phyloP scores from a whole-genome alignment of 352 stramenopile genomes.

The Lagenidium sp. region DNA sequence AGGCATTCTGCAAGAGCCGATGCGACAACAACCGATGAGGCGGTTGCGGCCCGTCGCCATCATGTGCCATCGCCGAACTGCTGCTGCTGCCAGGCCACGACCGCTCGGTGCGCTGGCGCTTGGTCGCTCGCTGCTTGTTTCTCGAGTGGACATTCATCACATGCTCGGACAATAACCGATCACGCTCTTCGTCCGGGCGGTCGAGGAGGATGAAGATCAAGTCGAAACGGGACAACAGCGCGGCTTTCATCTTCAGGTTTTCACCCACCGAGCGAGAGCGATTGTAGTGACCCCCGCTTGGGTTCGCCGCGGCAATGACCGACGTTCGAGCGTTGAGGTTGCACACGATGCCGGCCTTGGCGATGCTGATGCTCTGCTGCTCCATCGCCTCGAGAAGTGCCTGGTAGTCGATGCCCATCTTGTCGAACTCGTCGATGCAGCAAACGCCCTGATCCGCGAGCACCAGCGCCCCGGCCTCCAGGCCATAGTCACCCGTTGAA shows the following conservation, averaged over 20 bases:
- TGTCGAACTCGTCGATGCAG: conserved; percentile 97
- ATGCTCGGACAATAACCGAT: conserved; percentile 89
- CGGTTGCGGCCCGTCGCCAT: background rate
- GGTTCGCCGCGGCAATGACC: conserved; percentile 94
- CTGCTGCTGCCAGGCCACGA: background rate
- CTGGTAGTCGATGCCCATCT: conserved; percentile 82
- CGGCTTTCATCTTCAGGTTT: conserved; percentile 91
- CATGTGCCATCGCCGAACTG: background rate
- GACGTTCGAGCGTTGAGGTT: conserved; percentile 88
- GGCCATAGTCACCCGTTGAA: conserved; percentile 69
- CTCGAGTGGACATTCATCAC: conserved; percentile 84
- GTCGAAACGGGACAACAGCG: conserved; percentile 93
- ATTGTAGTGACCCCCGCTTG: conserved; percentile 91
- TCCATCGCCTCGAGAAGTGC: conserved; percentile 95
- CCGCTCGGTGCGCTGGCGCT: conserved; percentile 6
- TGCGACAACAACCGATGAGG: conserved; percentile 18
- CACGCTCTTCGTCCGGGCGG: conserved; percentile 75
- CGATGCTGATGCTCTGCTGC: conserved; percentile 93
- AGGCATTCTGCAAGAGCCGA: conserved; percentile 15
- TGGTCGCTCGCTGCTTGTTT: conserved; percentile 4
- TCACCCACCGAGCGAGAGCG: conserved; percentile 87
- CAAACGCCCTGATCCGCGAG: conserved; percentile 89
- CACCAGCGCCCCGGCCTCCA: conserved; percentile 83
- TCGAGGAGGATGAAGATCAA: conserved; percentile 94
- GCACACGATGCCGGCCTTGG: conserved; percentile 79